Base-by-base conservation (phyloP, 2,329 filamentous ascomycete genomes). In the Coniochaeta ligniaria region DNA sequence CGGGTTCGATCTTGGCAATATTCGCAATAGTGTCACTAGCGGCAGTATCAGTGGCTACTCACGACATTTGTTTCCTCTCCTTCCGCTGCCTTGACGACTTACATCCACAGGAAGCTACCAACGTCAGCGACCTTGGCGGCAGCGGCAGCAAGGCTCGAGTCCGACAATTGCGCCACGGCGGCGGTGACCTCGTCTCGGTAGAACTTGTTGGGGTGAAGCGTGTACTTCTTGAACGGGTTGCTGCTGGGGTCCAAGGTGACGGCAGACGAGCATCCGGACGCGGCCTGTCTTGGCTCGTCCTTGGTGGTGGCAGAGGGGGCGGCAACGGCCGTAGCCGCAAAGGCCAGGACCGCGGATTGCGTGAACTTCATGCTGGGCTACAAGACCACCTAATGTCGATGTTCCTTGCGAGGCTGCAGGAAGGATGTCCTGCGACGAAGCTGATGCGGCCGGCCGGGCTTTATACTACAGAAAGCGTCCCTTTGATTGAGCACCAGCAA, bases 21-120 rank as follows among this genome's bases (percentile, higher is more conserved):
- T 74, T 74, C 26, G 59, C 70, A 62, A 75, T 75, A 62, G 73
- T 71, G 66, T 76, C 74, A 63, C 71, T 72, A n/a, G 7, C 43
- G n/a, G 24, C 22, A 16, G 16, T 33, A 6, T 52, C 43, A 52
- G 31, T 20, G 7, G 20, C 36, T 35, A 17, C 20, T 9, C 17
- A 22, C 31, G 24, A n/a, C 1, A 16, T 16, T 41, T 58, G 22
- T 52, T 35, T 24, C 7, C 20, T 31, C 31, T 17, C 14, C n/a
- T 14, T 4, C 12, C 43, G 36, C 33, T 6, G 11, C 5, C 3
- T 35, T 16, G 11, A 56, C 12, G 22, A 67, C 70, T 69, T 64
- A 72, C 70, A 75, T 68, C 74, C 74, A 76, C 58, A 76, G 64
- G 69, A 78, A 76, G 65, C 70, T 72, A 57, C 74, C 75, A 56